Evolutionary conservation across 768 basidiomycete genomes (phyloP).

Genomic region (Xanthoconium stramineum): DNA sequence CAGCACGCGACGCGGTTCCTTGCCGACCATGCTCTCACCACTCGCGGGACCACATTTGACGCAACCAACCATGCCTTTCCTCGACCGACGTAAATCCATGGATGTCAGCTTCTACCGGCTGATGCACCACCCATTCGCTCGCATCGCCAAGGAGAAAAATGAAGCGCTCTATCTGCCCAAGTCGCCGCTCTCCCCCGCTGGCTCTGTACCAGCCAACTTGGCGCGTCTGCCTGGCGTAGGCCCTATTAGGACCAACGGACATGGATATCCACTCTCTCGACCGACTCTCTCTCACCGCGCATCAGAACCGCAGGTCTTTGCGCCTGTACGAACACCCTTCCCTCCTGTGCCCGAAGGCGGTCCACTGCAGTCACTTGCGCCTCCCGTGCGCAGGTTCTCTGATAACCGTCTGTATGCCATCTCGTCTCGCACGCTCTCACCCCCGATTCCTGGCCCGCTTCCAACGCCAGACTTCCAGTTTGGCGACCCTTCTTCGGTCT

Average conservation of each 20-base stretch:
- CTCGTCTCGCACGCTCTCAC: slow-evolving; percentile 46
- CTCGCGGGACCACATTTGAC: slow-evolving; percentile 27
- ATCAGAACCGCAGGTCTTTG: slow-evolving; percentile 33
- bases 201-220: slow-evolving; percentile 33
- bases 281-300: slow-evolving; percentile 29
- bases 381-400: slow-evolving; percentile 29
- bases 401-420: slow-evolving; percentile 50
- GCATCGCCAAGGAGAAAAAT: slow-evolving; percentile 33
- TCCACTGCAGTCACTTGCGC: slow-evolving; percentile 7
- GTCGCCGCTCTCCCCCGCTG: slow-evolving; percentile 32
- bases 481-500: slow-evolving; percentile 50
- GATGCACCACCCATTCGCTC: slow-evolving; percentile 43
- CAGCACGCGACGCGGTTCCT: slow-evolving; percentile 50
- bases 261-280: slow-evolving; percentile 41
- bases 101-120: slow-evolving; percentile 48
- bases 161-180: slow-evolving; percentile 33
- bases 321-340: slow-evolving; percentile 40
- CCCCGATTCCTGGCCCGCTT: slow-evolving; percentile 51
- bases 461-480: slow-evolving; percentile 64
- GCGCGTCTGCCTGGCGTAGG: slow-evolving; percentile 36
- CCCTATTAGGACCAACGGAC: slow-evolving; percentile 46
- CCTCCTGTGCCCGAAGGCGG: slow-evolving; percentile 25
- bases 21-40: slow-evolving; percentile 41
- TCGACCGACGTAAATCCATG: slow-evolving; percentile 37
- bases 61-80: slow-evolving; percentile 34